Evolutionary conservation across 345 rosid genomes (phyloP).

Genomic region (Rhodamnia argentea): DNA sequence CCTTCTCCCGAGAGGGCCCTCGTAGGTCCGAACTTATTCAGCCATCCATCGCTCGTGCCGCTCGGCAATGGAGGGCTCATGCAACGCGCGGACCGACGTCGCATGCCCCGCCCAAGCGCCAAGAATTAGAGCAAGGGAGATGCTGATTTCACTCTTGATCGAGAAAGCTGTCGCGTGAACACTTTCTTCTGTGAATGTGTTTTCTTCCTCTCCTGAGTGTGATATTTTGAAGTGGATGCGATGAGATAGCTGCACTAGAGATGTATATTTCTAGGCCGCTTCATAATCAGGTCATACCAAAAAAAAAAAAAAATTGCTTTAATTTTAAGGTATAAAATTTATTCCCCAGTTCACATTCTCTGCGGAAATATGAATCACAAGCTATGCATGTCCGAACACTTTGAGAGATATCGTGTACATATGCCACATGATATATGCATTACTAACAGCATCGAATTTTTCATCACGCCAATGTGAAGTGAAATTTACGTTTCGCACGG

Average conservation of each 20-base stretch:
- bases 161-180: neutral
- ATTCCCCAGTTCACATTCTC: too few relatives aligned
- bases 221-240: neutral
- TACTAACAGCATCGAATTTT: too few relatives aligned
- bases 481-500: neutral
- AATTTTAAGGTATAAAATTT: too few relatives aligned
- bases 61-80: neutral
- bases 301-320: too few relatives aligned
- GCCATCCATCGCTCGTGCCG: neutral
- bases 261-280: too few relatives aligned
- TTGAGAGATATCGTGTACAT: too few relatives aligned
- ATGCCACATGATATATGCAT: neutral
- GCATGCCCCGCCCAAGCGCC: neutral
- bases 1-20: constrained; percentile 9
- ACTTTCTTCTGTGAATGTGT: neutral
- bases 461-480: too few relatives aligned
- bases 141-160: neutral
- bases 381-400: too few relatives aligned
- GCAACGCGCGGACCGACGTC: neutral
- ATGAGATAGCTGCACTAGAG: too few relatives aligned
- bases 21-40: neutral
- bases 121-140: neutral
- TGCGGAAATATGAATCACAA: too few relatives aligned
- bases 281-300: too few relatives aligned
- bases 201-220: neutral